Evolutionary conservation across 257 asterid species (phyloP), one percentile per base, ranked within the genome.

Genomic region (Nemophila menziesii): DNA sequence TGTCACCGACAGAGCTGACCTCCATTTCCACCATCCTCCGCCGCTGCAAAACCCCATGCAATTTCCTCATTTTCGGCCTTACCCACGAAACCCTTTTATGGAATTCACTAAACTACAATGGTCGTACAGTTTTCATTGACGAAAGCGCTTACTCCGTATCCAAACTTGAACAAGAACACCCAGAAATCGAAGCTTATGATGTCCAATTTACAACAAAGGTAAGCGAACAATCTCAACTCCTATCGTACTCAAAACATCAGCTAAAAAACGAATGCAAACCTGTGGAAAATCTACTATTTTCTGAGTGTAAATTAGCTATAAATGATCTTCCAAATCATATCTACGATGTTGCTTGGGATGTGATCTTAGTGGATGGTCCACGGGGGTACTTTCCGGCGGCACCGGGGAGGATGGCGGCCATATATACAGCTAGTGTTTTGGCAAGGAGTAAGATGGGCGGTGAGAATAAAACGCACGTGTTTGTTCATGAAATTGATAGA

Each of bases 271-370:
- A 85, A 26, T 84, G 93, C 58, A 65, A 70, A 20, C 93, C 94
- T 0, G 89, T 79, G 16, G 93, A 87, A 46, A 75, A 87, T 51
- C 80, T 87, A n/a, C 46, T 87, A 16, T 87, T 74, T 43, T 82
- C 97, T 1, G 97, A 87, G 27, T 87, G 94, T 52, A 74, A 65
- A 29, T 41, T 82, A 45, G 97, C 79, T 11, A 44, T 87, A 0
- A 87, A 87, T 56, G 97, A 87, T 50, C 43, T 87, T 14, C 97
- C 97, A 0, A 86, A 86, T 59, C 72, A 86, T 71, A 27, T 86
- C 14, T 86, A 86, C 82, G 97, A 86, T 61, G 80, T 82, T 14
- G 61, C 82, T 1, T 86, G 97, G 94, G 94, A 86, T 43, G 64
- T 77, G 34, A 82, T 87, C 11, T 20, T 87, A 0, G 11, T 87